phyloP scores from a whole-genome alignment of 177 flowering plant genomes.

The Vitis hybrid region DNA sequence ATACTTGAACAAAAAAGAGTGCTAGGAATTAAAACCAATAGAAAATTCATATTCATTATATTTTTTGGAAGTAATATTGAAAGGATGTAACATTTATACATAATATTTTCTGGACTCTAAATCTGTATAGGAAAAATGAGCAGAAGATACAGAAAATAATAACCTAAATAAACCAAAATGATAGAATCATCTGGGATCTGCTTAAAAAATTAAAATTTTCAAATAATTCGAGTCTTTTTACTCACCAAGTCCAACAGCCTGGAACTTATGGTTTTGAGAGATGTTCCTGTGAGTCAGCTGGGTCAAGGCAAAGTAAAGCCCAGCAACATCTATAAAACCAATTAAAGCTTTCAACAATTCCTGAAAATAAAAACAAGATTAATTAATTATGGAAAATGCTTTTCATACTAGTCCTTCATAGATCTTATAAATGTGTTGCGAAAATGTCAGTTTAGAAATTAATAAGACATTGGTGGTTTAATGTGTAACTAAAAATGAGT shows the following conservation, averaged over 20 bases:
- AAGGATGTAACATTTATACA: neutral
- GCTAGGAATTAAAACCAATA: neutral
- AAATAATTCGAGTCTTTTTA: slow-evolving; percentile 10
- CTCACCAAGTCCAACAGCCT: slow-evolving; percentile 98
- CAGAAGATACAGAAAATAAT: neutral
- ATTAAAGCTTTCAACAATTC: slow-evolving; percentile 87
- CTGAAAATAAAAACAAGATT: slow-evolving; percentile 36
- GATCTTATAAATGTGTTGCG: too few relatives aligned
- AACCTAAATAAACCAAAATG: neutral
- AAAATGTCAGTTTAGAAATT: too few relatives aligned
- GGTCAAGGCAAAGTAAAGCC: slow-evolving; percentile 93
- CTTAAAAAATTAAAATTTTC: neutral
- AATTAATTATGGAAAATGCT: too few relatives aligned
- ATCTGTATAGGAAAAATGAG: neutral
- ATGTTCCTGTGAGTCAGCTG: slow-evolving; percentile 97
- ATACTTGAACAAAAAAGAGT: too few relatives aligned
- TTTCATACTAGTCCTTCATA: too few relatives aligned
- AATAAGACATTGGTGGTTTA: too few relatives aligned
- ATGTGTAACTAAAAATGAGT: too few relatives aligned
- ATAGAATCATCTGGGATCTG: neutral
- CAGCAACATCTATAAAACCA: slow-evolving; percentile 95
- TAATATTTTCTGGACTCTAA: neutral
- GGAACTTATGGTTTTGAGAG: slow-evolving; percentile 96
- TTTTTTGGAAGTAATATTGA: neutral
- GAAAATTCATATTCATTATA: too few relatives aligned